Conservation (phyloP, 2,329 filamentous ascomycete species). For the Aspergillus chevalieri region DNA sequence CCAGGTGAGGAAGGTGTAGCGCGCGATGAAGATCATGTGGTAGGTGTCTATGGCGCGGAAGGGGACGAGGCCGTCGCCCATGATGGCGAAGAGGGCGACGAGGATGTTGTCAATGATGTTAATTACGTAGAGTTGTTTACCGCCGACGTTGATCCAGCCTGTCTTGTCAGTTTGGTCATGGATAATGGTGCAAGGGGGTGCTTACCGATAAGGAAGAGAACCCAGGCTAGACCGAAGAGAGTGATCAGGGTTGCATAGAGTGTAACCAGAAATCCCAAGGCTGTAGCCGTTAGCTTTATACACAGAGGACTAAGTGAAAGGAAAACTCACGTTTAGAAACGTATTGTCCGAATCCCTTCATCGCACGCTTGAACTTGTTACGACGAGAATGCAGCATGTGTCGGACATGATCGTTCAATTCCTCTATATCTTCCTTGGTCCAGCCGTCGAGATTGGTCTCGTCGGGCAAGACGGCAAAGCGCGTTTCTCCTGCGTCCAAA, state of each 20-base stretch:
- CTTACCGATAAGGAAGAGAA: constrained; percentile 75
- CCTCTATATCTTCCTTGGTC: constrained; percentile 65
- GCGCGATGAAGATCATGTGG: constrained; percentile 76
- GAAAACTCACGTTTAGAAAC: constrained; percentile 56
- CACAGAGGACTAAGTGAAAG: not conserved
- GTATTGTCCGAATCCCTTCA: constrained; percentile 78
- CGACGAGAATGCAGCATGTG: constrained; percentile 81
- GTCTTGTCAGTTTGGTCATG: not conserved
- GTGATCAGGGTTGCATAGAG: constrained; percentile 78
- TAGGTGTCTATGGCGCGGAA: constrained; percentile 79
- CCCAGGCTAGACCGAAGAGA: constrained; percentile 79
- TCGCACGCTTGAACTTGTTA: constrained; percentile 69
- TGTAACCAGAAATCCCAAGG: constrained; percentile 76
- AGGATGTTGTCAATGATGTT: constrained; percentile 66
- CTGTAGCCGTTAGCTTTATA: constrained; percentile 24
- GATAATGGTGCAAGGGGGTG: not conserved
- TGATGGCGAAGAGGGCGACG: constrained; percentile 64
- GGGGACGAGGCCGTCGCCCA: constrained; percentile 65
- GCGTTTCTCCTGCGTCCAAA: constrained; percentile 54
- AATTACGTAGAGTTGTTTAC: constrained; percentile 62
- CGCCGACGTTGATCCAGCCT: constrained; percentile 76
- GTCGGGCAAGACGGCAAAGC: constrained; percentile 74
- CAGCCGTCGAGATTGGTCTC: constrained; percentile 67
- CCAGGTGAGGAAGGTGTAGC: constrained; percentile 64
- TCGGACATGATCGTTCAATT: constrained; percentile 78